A percentile compares a stretch with the other conserved stretches of the same genome.
Conservation (phyloP, 805 yeast species). For the Clavispora fructus region DNA sequence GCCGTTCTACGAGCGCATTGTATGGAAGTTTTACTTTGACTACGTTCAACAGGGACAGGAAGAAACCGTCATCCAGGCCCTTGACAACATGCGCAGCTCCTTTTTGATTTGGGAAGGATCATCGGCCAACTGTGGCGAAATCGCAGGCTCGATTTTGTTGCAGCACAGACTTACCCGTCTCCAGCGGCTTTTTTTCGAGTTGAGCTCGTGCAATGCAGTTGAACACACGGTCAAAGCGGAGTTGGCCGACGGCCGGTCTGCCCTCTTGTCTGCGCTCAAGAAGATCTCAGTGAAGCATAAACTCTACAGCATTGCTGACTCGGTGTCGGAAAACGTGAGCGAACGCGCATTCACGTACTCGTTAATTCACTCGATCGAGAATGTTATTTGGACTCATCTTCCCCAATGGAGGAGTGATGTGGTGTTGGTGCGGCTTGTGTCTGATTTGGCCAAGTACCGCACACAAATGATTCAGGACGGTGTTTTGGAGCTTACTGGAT, state of each 20-base stretch:
- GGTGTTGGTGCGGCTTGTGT: constrained; percentile 1
- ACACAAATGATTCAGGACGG: constrained; percentile 4
- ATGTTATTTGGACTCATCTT: constrained; percentile 3
- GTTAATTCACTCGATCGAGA: constrained; percentile 9
- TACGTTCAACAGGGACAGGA: constrained; percentile 21
- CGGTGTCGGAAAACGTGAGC: constrained; percentile 6
- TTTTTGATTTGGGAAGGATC: constrained; percentile 38
- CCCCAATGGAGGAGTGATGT: neutral
- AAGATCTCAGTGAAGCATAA: constrained; percentile 27
- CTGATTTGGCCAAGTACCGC: constrained; percentile 3
- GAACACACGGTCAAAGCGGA: constrained; percentile 13
- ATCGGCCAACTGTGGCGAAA: neutral
- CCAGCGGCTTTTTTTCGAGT: constrained; percentile 22
- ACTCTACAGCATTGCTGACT: constrained; percentile 12
- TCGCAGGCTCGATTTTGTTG: constrained; percentile 8
- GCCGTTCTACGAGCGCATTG: constrained; percentile 36
- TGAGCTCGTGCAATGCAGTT: constrained; percentile 14
- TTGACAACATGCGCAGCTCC: constrained; percentile 20
- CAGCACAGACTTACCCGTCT: constrained; percentile 15
- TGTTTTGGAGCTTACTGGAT: neutral
- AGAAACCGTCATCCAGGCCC: constrained; percentile 16
- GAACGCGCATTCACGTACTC: constrained; percentile 12
- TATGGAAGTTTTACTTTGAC: constrained; percentile 39
- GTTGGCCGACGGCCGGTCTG: constrained; percentile 10
- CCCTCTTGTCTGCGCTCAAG: constrained; percentile 24